Base-by-base conservation (phyloP, 2,329 filamentous ascomycete species). In the Cladorrhinum sp. region DNA sequence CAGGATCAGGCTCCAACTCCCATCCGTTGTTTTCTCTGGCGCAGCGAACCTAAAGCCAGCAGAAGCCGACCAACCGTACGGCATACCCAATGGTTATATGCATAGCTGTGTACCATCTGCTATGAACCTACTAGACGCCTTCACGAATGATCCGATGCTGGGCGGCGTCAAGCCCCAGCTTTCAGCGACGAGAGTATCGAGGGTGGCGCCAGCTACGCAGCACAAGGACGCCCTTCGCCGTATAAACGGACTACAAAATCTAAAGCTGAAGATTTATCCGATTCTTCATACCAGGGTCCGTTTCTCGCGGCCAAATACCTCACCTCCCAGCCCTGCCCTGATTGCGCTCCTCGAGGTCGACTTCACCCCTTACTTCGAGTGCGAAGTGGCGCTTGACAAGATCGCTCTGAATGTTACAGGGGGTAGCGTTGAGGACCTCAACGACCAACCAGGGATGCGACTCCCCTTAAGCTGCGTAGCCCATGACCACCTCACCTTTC, bases 81-180 rank as follows among this genome's bases (percentile, higher is more conserved):
- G 75, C 9, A 64, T 74, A 22, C 76, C 78, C 9, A 79, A 84
- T 60, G 86, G 89, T 56, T 92, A 91, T 69, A 79, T 93, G 29
- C 83, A 84, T 36, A 91, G 87, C 69, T 84, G 86, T 60, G 75
- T 87, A 24, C 86, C 90, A 0, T 82, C 87, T 6, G 87, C 89
- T 1, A 79, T 91, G 64, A 95, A 93, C 71, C 78, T 93, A n/a
- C 82, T 95, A 13, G 87, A 90, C 69, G 83, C 90, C 2, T 90
- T 93, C 62, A 80, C 82, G 56, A 79, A 79, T 63, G 90, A 92
- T 69, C 83, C 86, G 22, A 81, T 81, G 24, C 77, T 92, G 18
- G 78, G 76, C 16, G 85, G 86, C 36, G 76, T 85, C 24, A 80
- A 81, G 65, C 88, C 90, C 51, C 83, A 84, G 27, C 78, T 95